Evolutionary conservation across 2,329 filamentous ascomycete species (phyloP).

Genomic region (Fusarium illudens): DNA sequence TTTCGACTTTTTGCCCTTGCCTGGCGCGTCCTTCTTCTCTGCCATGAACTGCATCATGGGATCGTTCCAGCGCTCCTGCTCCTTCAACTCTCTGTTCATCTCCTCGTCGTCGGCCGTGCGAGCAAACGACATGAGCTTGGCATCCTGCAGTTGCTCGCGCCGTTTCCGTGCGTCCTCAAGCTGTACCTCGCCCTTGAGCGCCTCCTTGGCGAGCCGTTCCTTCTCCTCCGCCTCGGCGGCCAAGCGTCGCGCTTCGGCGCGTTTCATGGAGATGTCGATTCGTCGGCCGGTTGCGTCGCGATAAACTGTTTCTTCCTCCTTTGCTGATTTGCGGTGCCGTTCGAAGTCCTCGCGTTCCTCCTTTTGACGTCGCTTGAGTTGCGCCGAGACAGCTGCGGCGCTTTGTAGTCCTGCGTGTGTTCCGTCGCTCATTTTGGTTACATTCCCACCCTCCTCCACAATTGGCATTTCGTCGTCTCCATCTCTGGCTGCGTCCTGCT

Average conservation of each 20-base stretch:
- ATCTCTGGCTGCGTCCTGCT: slow-evolving; percentile 62
- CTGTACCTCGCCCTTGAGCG: slow-evolving; percentile 87
- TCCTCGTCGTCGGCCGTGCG: slow-evolving; percentile 83
- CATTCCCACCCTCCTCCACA: slow-evolving; percentile 56
- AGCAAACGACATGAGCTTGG: slow-evolving; percentile 82
- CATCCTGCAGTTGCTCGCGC: slow-evolving; percentile 77
- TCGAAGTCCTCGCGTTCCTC: slow-evolving; percentile 67
- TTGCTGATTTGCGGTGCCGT: slow-evolving; percentile 51
- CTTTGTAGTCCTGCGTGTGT: slow-evolving; percentile 88
- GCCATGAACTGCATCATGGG: slow-evolving; percentile 84
- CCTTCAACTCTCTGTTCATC: slow-evolving; percentile 84
- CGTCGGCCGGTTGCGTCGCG: slow-evolving; percentile 94
- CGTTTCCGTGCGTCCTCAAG: slow-evolving; percentile 70
- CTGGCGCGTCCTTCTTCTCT: slow-evolving; percentile 51
- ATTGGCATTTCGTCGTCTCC: slow-evolving; percentile 61
- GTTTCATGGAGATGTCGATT: slow-evolving; percentile 90
- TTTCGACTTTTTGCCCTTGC: slow-evolving; percentile 46
- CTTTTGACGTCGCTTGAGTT: slow-evolving; percentile 71
- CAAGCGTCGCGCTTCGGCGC: slow-evolving; percentile 79
- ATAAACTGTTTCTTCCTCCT: slow-evolving; percentile 85
- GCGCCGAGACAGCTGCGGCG: slow-evolving; percentile 77
- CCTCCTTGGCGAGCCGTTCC: slow-evolving; percentile 72
- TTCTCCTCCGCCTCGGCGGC: slow-evolving; percentile 75
- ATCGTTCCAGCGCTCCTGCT: slow-evolving; percentile 87
- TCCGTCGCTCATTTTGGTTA: slow-evolving; percentile 82